Base-by-base conservation (phyloP, 257 asterid genomes). In the Nicotiana undulata region DNA sequence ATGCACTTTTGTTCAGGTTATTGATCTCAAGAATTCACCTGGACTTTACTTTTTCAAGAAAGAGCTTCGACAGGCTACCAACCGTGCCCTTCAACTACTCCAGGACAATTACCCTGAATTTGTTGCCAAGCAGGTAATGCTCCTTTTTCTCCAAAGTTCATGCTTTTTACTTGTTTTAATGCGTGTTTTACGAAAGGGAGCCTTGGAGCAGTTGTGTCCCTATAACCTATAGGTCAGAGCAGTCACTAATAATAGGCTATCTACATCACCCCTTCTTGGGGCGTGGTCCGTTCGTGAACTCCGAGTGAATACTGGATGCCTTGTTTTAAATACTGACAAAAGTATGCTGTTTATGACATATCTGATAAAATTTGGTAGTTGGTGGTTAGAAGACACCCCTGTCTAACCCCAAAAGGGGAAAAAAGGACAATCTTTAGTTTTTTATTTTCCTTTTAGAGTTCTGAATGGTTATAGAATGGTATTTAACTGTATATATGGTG, bases 81-180 rank as follows among this genome's bases (percentile, higher is more conserved):
- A 88, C 56, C 92, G 90, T 80, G 95, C 95, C 67, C 92, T 92
- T 37, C 97, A 90, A n/a, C 76, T 90, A 83, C 92, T 92, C 76
- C 97, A 92, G 90, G 97, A 92, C 55, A 90, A 92, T 63, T 92
- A 92, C 37, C 97, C 97, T 32, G 97, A 92, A 84, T 90, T 89
- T 64, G 95, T 90, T 63, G 95, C 95, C 79, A 92, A 86, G 85
- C 97, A 92, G 92, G 97, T 92, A 90, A 37, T 58, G 11, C 51
- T 28, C 37, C 40, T 28, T 58, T 58, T 74, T 28, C 29, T 17
- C 34, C 24, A 34, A 68, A 37, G 53, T 68, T 40, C 17, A 18
- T 29, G 22, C 32, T 40, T 66, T 32, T 15, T 6, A 29, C 24
- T 13, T 66, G 26, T 66, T 32, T 66, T 15, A 49, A 26, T 31